A percentile compares a stretch with the other conserved stretches of the same genome.
These are phyloP conservation scores for Penicillium griseofulvum DNA, from an alignment of 2,329 filamentous ascomycete species.

Conservation along the genomic window DNA sequence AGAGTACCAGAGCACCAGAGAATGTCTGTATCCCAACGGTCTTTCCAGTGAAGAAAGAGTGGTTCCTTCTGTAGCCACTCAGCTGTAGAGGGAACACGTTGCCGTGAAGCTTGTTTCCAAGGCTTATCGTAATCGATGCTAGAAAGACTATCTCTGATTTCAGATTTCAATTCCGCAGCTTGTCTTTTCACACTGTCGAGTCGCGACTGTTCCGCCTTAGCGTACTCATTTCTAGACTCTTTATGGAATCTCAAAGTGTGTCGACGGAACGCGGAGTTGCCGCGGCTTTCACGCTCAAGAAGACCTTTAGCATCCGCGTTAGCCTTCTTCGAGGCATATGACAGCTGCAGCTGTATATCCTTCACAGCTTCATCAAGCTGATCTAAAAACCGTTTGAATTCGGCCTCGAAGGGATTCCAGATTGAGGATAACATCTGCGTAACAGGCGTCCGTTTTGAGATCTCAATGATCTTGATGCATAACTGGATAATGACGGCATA, in stretches of 20 bases:
- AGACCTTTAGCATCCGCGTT: background rate
- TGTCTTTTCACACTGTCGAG: background rate
- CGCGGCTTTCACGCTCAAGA: background rate
- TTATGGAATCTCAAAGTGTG: background rate
- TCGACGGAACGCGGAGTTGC: background rate
- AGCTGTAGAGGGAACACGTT: conserved; percentile 10
- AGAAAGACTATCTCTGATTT: conserved; percentile 9
- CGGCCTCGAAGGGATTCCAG: background rate
- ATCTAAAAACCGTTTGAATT: background rate
- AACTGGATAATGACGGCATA: background rate
- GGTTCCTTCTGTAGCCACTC: conserved; percentile 9
- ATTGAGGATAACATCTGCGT: background rate
- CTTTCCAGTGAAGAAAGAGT: conserved; percentile 14
- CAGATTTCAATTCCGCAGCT: conserved; percentile 3
- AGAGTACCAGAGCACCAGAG: conserved; percentile 21
- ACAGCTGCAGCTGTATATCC: background rate
- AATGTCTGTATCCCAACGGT: background rate
- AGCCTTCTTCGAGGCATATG: conserved; percentile 1
- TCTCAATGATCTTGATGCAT: background rate
- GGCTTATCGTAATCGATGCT: conserved; percentile 12
- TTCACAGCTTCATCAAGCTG: background rate
- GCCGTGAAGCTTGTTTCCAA: conserved; percentile 16
- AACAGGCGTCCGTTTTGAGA: background rate
- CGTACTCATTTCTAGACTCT: background rate
- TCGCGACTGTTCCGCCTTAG: background rate